Evolutionary conservation across 257 asterid genomes (phyloP).

Genomic region (Euphrasia confusa): DNA sequence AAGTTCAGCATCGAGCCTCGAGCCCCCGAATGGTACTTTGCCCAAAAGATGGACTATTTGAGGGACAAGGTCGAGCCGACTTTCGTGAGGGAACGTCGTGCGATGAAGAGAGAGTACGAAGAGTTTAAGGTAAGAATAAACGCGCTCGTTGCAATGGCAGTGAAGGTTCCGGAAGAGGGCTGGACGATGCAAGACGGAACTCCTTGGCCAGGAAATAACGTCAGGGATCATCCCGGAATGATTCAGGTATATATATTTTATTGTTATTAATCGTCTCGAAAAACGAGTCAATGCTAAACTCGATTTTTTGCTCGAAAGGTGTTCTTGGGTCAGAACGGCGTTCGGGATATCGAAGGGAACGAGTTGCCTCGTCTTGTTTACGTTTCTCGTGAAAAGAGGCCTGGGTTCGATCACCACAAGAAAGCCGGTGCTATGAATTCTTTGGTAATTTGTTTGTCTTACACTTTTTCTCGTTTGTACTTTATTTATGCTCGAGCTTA

Average conservation of each 20-base stretch:
- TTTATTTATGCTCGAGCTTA: neutral
- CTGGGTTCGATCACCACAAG: conserved; percentile 94
- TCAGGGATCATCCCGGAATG: conserved; percentile 99
- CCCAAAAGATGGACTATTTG: conserved; percentile 79
- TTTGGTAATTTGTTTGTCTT: conserved; percentile 45
- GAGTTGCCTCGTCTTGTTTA: conserved; percentile 89
- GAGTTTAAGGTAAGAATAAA: conserved; percentile 85
- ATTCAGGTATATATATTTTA: conserved; percentile 56
- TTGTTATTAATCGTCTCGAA: neutral
- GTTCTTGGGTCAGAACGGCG: conserved; percentile 89
- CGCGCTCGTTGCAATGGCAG: conserved; percentile 81
- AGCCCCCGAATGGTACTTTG: conserved; percentile 94
- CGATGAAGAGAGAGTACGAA: conserved; percentile 97
- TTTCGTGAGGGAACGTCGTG: conserved; percentile 95
- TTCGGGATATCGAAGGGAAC: conserved; percentile 74
- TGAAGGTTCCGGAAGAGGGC: conserved; percentile 95
- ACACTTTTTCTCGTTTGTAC: conserved; percentile 1
- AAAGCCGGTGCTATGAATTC: conserved; percentile 99
- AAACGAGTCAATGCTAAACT: conserved; percentile 11
- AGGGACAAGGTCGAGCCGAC: conserved; percentile 82
- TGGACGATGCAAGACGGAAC: conserved; percentile 99
- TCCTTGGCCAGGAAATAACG: conserved; percentile 95
- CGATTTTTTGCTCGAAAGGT: conserved; percentile 42
- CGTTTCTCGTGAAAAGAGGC: conserved; percentile 98
- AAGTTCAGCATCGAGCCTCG: conserved; percentile 83